These are phyloP conservation scores for Eruca vesicaria DNA, from an alignment of 441 rosid species.

Conservation along the genomic window DNA sequence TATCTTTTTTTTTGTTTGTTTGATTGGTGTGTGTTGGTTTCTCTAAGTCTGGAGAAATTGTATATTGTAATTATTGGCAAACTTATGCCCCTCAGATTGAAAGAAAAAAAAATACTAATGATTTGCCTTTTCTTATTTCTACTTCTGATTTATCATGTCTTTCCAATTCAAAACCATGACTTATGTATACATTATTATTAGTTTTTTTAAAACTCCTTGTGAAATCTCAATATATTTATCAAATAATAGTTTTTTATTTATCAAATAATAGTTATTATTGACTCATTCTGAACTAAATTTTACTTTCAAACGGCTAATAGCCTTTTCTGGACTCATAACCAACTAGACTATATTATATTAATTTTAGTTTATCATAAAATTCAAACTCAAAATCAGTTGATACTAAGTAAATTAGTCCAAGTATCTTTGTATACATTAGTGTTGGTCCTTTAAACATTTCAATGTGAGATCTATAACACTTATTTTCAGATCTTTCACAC, in stretches of 20 bases:
- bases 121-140: neutral
- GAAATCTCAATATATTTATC: neutral
- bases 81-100: conserved; percentile 7
- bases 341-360: neutral
- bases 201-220: neutral
- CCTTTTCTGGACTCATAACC: neutral
- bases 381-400: neutral
- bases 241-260: no score
- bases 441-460: neutral
- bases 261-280: neutral
- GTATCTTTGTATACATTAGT: neutral
- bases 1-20: neutral
- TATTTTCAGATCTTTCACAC: neutral
- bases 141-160: neutral
- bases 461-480: neutral
- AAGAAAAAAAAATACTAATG: conserved; percentile 11
- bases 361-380: neutral
- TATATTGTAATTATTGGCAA: conserved; percentile 35
- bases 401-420: neutral
- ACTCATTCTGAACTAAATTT: neutral
- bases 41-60: conserved; percentile 24
- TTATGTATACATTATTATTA: neutral
- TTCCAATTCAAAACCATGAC: neutral
- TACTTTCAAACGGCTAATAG: neutral
- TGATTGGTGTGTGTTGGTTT: conserved; percentile 18